Evolutionary conservation across 768 basidiomycete genomes (phyloP).

Genomic region (Podaxis carcinomalis): DNA sequence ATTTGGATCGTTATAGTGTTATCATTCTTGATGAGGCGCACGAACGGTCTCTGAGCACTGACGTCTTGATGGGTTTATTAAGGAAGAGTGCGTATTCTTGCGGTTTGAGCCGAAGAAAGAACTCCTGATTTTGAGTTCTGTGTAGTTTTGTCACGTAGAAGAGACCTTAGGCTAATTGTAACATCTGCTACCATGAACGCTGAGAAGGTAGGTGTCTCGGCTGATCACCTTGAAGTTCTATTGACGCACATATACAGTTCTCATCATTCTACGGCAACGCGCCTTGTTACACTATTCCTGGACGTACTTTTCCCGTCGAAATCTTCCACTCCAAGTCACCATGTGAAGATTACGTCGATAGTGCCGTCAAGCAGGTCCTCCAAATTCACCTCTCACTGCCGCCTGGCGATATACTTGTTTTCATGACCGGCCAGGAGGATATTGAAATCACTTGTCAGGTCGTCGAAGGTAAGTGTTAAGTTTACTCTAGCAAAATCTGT

Average conservation of each 20-base stretch:
- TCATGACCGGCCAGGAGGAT: slow-evolving; percentile 99
- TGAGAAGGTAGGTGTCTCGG: slow-evolving; percentile 65
- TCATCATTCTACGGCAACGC: slow-evolving; percentile 94
- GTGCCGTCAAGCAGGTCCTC: slow-evolving; percentile 95
- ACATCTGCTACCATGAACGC: slow-evolving; percentile 99
- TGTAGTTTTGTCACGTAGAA: slow-evolving; percentile 77
- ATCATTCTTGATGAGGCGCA: slow-evolving; percentile 99
- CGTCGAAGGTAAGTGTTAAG: slow-evolving; percentile 57
- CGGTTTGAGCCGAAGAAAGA: not conserved
- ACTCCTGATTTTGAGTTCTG: not conserved
- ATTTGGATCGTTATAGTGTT: slow-evolving; percentile 92
- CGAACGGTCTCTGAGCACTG: slow-evolving; percentile 95
- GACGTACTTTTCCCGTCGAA: slow-evolving; percentile 96
- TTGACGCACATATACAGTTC: slow-evolving; percentile 50
- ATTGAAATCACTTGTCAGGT: slow-evolving; percentile 98
- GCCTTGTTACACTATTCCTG: slow-evolving; percentile 87
- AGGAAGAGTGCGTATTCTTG: slow-evolving; percentile 70
- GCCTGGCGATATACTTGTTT: slow-evolving; percentile 92
- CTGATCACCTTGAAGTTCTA: not conserved
- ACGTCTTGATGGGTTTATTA: slow-evolving; percentile 95
- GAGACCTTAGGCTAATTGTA: slow-evolving; percentile 94
- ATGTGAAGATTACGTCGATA: slow-evolving; percentile 98
- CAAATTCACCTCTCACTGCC: slow-evolving; percentile 94
- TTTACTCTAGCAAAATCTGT: not conserved
- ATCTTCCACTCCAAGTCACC: slow-evolving; percentile 95